These are phyloP conservation scores for Beauveria bassiana DNA, from an alignment of 2,329 filamentous ascomycete genomes.

Conservation along the genomic window DNA sequence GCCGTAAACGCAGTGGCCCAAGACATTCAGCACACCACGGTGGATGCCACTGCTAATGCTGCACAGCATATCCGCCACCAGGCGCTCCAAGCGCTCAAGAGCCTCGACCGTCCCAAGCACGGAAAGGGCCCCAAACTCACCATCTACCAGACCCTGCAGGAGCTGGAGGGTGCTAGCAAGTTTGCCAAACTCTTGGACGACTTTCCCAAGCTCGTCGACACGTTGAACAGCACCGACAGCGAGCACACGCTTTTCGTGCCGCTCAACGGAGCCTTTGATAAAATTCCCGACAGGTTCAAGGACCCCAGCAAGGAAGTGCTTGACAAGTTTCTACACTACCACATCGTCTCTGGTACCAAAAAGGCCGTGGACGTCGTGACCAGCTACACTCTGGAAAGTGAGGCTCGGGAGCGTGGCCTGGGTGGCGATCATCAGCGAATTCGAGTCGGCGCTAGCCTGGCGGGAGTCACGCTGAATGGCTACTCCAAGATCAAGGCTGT, in stretches of 20 bases:
- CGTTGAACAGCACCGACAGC: conserved; percentile 64
- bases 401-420: conserved; percentile 50
- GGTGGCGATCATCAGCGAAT: conserved; percentile 65
- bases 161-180: conserved; percentile 67
- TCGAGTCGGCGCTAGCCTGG: conserved; percentile 53
- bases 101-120: conserved; percentile 6
- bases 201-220: conserved; percentile 60
- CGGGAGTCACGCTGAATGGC: conserved; percentile 67
- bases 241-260: conserved; percentile 82
- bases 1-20: background rate
- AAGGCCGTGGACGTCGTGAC: conserved; percentile 57
- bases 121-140: conserved; percentile 49
- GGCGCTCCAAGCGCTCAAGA: conserved; percentile 6
- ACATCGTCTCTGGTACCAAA: conserved; percentile 62
- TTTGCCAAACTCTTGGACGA: conserved; percentile 69
- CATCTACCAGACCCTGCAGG: conserved; percentile 71
- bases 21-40: conserved; percentile 4
- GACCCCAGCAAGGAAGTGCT: conserved; percentile 65
- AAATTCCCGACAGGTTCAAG: conserved; percentile 40
- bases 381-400: conserved; percentile 67
- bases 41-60: conserved; percentile 4
- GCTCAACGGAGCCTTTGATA: conserved; percentile 65
- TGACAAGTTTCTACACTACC: conserved; percentile 64
- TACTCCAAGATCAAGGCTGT: conserved; percentile 61
- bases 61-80: conserved; percentile 5